Conservation (phyloP, 192 early-diverging fungal genomes). For the Pecoramyces ruminantium region DNA sequence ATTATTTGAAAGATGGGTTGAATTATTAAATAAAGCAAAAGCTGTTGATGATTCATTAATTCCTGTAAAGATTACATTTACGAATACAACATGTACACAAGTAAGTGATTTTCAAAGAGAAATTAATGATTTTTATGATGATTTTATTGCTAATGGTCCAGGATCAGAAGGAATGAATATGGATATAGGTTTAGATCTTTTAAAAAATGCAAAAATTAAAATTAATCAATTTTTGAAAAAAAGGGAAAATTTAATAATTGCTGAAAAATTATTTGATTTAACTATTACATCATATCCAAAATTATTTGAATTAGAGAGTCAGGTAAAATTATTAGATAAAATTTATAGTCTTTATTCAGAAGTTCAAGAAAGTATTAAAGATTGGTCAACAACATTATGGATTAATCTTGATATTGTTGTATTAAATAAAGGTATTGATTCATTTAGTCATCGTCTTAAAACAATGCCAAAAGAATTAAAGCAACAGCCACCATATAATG, state of each 20-base stretch:
- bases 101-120: constrained; percentile 27
- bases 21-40: constrained; percentile 23
- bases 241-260: constrained; percentile 29
- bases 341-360: constrained; percentile 39
- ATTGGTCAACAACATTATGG: constrained; percentile 46
- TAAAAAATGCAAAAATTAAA: constrained; percentile 27
- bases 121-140: constrained; percentile 29
- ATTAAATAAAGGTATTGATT: constrained; percentile 38
- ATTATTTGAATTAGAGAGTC: constrained; percentile 31
- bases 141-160: constrained; percentile 30
- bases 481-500: constrained; percentile 41
- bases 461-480: constrained; percentile 39
- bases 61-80: constrained; percentile 42
- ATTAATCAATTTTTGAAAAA: constrained; percentile 16
- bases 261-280: constrained; percentile 40
- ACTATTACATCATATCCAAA: constrained; percentile 42
- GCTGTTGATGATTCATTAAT: constrained; percentile 29
- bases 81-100: constrained; percentile 29
- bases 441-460: constrained; percentile 21
- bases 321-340: constrained; percentile 13
- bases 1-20: constrained; percentile 25
- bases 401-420: constrained; percentile 36
- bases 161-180: constrained; percentile 29
- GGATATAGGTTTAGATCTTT: constrained; percentile 24
- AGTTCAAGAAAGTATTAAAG: constrained; percentile 31